Percentiles rank a stretch among this genome's conserved stretches.
phyloP scores from a whole-genome alignment of 495 filamentous ascomycete genomes.

The Aspergillus bridgeri region DNA sequence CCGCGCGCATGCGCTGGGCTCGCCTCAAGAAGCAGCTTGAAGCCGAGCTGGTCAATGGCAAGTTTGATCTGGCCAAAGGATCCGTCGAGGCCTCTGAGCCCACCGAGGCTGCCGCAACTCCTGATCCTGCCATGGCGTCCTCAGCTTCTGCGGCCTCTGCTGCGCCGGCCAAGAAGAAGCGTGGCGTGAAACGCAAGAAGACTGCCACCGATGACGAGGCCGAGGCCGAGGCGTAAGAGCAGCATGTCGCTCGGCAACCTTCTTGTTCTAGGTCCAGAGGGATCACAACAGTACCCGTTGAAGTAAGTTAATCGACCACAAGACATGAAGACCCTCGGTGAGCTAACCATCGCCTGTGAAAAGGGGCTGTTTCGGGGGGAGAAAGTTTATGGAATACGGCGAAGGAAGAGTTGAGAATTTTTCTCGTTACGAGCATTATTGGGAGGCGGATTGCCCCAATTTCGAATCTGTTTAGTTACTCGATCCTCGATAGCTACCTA shows the following conservation, averaged over 20 bases:
- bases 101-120: neutral
- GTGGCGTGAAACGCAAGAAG: neutral
- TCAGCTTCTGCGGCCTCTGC: neutral
- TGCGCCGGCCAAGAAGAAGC: neutral
- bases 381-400: no score
- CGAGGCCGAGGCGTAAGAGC: neutral
- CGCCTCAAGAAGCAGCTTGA: slow-evolving; percentile 37
- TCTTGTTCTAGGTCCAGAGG: neutral
- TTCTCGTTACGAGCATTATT: no score
- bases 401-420: no score
- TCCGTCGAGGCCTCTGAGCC: neutral
- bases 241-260: neutral
- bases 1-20: slow-evolving; percentile 37
- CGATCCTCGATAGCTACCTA: no score
- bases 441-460: no score
- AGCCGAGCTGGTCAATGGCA: slow-evolving; percentile 8
- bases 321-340: neutral
- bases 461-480: no score
- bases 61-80: slow-evolving; percentile 5
- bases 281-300: neutral
- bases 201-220: neutral
- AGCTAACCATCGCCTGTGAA: neutral
- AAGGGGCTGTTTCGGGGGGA: no score
- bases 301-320: neutral
- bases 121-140: neutral